Percentiles rank a stretch among this genome's conserved stretches.
Evolutionary conservation across 2,329 filamentous ascomycete genomes (phyloP).

Genomic region (Trichoderma koningii): DNA sequence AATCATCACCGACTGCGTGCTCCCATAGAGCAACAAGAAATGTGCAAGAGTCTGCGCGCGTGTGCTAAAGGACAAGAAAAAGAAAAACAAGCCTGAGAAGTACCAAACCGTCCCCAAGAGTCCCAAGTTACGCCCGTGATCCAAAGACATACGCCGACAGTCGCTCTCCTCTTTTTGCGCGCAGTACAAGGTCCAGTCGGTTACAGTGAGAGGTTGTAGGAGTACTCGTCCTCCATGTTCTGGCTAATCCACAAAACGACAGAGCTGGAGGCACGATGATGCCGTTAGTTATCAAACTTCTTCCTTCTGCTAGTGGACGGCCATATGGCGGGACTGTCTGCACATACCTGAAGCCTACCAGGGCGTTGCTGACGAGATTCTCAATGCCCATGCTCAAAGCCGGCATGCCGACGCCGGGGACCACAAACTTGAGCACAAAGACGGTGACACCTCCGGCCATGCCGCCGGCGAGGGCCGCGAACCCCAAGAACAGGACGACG

Average conservation of each 20-base stretch:
- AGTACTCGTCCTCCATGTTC: slow-evolving; percentile 73
- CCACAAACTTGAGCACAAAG: slow-evolving; percentile 66
- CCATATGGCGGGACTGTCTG: background rate
- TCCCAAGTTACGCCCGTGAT: slow-evolving; percentile 26
- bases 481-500: slow-evolving; percentile 67
- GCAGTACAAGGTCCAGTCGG: slow-evolving; percentile 7
- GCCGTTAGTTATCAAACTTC: background rate
- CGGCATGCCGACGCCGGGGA: slow-evolving; percentile 59
- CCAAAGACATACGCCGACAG: slow-evolving; percentile 26
- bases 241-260: slow-evolving; percentile 69
- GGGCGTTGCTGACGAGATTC: slow-evolving; percentile 65
- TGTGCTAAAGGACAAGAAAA: slow-evolving; percentile 10
- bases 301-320: too few relatives aligned
- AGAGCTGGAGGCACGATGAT: slow-evolving; percentile 45
- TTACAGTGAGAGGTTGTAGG: slow-evolving; percentile 66
- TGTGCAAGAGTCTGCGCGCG: background rate
- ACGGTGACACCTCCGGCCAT: slow-evolving; percentile 71
- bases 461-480: slow-evolving; percentile 65
- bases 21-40: background rate
- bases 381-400: slow-evolving; percentile 66
- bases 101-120: slow-evolving; percentile 13
- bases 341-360: slow-evolving; percentile 61
- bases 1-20: slow-evolving; percentile 10
- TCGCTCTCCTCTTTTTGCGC: slow-evolving; percentile 8
- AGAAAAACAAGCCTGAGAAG: slow-evolving; percentile 6